Evolutionary conservation across 2,329 filamentous ascomycete genomes (phyloP), one percentile per base, ranked within the genome.

Genomic region (Colletotrichum lentis): DNA sequence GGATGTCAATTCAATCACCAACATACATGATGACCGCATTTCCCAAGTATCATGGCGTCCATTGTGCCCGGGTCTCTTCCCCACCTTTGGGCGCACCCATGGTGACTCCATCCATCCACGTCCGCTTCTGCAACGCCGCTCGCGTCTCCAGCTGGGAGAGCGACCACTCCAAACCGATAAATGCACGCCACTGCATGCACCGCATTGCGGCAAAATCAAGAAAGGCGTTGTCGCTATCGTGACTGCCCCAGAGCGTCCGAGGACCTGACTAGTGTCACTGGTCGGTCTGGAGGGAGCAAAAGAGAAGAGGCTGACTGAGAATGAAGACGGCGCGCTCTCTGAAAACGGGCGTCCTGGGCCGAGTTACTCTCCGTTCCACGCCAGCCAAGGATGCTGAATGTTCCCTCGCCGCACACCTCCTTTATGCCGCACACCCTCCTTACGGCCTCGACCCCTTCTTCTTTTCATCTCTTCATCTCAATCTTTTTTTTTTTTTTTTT

Each of bases 11-110:
- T 69, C 57, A 57, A 67, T 58, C 52, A 58, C 57, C 55, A 62
- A 56, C 67, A 39, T 57, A 65, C 63, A 67, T 66, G 67, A 69
- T 67, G 67, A 69, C 67, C 67, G 67, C 67, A 67, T 69, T 52
- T 67, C 41, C 63, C 49, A 53, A 67, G 39, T 55, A 57, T 62
- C 67, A 69, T 68, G 56, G 66, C 44, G 62, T 62, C 37, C 52
- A 50, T 37, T 37, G 35, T 55, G 52, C 27, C 66, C 44, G 31
- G 27, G 18, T 43, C 37, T 41, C 52, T 54, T 67, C 63, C 44
- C 52, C 67, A 67, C 63, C 57, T 20, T 57, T 53, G 27, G 63
- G 52, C 63, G 56, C 39, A 53, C 46, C 52, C 56, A 54, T 62
- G 43, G 46, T 10, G 46, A 67, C 52, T 46, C 50, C 57, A 41